Base-by-base conservation (phyloP, 148 eudicot species). In the Nyssa sinensis region DNA sequence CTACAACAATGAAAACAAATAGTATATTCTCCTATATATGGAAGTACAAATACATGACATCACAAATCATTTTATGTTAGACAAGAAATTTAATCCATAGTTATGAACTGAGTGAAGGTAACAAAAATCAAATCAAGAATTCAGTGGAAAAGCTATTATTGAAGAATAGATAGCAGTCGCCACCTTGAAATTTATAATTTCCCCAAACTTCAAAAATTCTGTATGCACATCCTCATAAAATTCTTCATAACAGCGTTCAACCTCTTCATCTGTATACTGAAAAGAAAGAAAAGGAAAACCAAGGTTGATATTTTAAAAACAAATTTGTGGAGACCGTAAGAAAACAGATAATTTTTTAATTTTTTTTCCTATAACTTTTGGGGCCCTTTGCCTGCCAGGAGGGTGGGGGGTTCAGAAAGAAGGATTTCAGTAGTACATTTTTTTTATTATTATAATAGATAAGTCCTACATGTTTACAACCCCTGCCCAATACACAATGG, bases 191-290 rank as follows among this genome's bases (percentile, higher is more conserved):
- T 94, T 94, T 66, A 92, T 77, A 64, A 94, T 81, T 83, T 92
- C 98, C 64, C 98, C 98, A 74, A 81, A 94, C 83, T 94, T 94
- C 82, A 92, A 83, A 81, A 94, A 94, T 74, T 94, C 98, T 27
- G 97, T 94, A 80, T 94, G 98, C 65, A 94, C 98, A 87, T 94
- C 98, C 84, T 94, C 98, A 64, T 94, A 94, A 72, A 94, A 94
- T 74, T 94, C 98, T 77, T 94, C 98, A 80, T 83, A 94, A 74
- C 85, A 78, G 27, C 74, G 85, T 66, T 88, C 93, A 63, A 89
- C 90, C 80, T 94, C 97, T 81, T 94, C 98, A 61, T 94, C 98
- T 2, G 96, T 92, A 80, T 80, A 73, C 98, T 93, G 92, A 77
- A 74, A 53, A 84, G 37, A 31, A 60, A 73, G 62, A 67, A 34